phyloP scores from a whole-genome alignment of 108 stramenopile genomes.

The Asterionellopsis glacialis region DNA sequence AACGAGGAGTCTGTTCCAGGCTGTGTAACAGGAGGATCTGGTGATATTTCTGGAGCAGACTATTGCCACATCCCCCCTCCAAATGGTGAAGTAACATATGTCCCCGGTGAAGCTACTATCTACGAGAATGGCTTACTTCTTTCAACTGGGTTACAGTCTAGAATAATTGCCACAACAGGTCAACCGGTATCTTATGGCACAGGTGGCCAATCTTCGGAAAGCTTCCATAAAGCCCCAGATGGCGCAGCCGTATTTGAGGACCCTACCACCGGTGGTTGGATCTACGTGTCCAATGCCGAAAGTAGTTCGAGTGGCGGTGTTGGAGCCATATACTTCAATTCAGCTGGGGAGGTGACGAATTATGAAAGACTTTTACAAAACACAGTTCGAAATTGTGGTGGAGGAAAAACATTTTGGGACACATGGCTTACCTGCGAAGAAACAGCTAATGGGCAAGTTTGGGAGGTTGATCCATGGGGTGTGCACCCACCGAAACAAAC shows the following conservation, averaged over 20 bases:
- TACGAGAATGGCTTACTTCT: conserved; percentile 13
- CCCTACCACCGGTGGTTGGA: conserved; percentile 13
- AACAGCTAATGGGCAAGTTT: neutral
- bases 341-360: conserved; percentile 23
- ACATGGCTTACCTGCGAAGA: conserved; percentile 20
- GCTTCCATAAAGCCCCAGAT: conserved; percentile 15
- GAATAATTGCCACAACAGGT: conserved; percentile 6
- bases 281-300: conserved; percentile 21
- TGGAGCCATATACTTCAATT: conserved; percentile 41
- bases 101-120: conserved; percentile 10
- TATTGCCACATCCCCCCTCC: neutral
- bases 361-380: conserved; percentile 33
- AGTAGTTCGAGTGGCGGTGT: conserved; percentile 25
- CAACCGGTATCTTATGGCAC: conserved; percentile 1
- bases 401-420: conserved; percentile 32
- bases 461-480: conserved; percentile 11
- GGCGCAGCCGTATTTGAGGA: conserved; percentile 13
- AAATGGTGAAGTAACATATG: conserved; percentile 6
- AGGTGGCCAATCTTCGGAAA: conserved; percentile 3
- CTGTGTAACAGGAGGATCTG: conserved; percentile 4
- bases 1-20: conserved; percentile 16
- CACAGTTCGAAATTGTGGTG: conserved; percentile 45
- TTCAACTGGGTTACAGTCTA: conserved; percentile 5
- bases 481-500: conserved; percentile 2
- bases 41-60: neutral